A percentile compares a stretch with the other conserved stretches of the same genome.
Conservation (phyloP, 805 yeast genomes). For the Wickerhamomyces bovis region DNA sequence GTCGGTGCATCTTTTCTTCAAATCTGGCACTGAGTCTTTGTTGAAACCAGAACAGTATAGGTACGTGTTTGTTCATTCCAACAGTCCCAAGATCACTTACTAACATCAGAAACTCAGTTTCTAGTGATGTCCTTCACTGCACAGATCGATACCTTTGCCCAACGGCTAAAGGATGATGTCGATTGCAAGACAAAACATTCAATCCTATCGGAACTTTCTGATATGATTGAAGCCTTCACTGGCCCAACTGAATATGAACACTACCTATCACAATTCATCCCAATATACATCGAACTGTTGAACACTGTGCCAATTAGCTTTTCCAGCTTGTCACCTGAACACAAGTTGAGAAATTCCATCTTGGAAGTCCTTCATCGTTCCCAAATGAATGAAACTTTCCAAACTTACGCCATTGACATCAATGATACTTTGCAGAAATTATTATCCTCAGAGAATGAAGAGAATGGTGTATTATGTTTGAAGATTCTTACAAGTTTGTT, state of each 20-base stretch:
- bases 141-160: constrained; percentile 64
- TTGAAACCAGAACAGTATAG: background rate
- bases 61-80: background rate
- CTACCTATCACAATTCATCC: constrained; percentile 64
- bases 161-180: constrained; percentile 46
- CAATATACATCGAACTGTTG: constrained; percentile 59
- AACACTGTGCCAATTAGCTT: constrained; percentile 70
- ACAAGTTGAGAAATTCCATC: constrained; percentile 69
- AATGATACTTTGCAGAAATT: constrained; percentile 53
- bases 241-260: constrained; percentile 77
- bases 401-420: constrained; percentile 58
- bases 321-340: constrained; percentile 56
- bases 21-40: background rate
- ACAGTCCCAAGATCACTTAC: background rate
- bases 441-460: constrained; percentile 81
- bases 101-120: background rate
- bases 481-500: constrained; percentile 81
- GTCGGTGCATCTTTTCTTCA: background rate
- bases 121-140: constrained; percentile 29
- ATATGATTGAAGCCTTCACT: constrained; percentile 77
- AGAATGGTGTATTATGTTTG: constrained; percentile 88
- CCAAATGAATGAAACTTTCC: constrained; percentile 76
- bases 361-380: constrained; percentile 77
- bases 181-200: constrained; percentile 61
- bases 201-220: constrained; percentile 75